Percentiles rank a stretch among this genome's conserved stretches.
phyloP scores from a whole-genome alignment of 306 rosid species.

The Cercis canadensis region DNA sequence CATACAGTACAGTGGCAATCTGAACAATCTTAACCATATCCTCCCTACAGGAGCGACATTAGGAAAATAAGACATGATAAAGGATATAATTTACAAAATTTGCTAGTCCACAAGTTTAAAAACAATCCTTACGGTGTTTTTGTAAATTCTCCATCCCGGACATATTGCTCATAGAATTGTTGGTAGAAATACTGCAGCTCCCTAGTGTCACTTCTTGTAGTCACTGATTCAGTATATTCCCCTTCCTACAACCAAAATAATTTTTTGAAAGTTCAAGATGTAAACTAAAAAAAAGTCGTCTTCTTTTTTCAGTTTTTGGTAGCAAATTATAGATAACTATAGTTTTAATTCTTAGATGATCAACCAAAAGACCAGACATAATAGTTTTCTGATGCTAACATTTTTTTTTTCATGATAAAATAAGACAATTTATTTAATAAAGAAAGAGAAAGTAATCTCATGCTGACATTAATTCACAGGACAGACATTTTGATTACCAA shows the following conservation, averaged over 20 bases:
- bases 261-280: conserved; percentile 11
- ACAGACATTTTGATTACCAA: conserved; percentile 13
- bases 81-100: conserved; percentile 31
- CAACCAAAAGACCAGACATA: conserved; percentile 7
- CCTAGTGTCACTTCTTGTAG: conserved; percentile 51
- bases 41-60: conserved; percentile 67
- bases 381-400: background rate
- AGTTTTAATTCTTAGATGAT: conserved; percentile 9
- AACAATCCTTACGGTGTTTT: conserved; percentile 77
- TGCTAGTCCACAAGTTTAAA: conserved; percentile 38
- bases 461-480: conserved; percentile 16
- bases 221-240: conserved; percentile 20
- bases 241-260: conserved; percentile 69
- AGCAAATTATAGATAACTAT: background rate
- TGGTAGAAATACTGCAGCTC: conserved; percentile 69
- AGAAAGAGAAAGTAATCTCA: background rate
- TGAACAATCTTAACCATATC: conserved; percentile 83
- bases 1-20: conserved; percentile 81
- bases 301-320: background rate
- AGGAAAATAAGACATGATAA: conserved; percentile 30
- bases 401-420: background rate
- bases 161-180: conserved; percentile 60
- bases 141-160: conserved; percentile 67
- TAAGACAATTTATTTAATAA: background rate
- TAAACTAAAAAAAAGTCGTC: conserved; percentile 10